Evolutionary conservation across 179 eudicot genomes (phyloP).

Genomic region (Corrigiola litoralis): DNA sequence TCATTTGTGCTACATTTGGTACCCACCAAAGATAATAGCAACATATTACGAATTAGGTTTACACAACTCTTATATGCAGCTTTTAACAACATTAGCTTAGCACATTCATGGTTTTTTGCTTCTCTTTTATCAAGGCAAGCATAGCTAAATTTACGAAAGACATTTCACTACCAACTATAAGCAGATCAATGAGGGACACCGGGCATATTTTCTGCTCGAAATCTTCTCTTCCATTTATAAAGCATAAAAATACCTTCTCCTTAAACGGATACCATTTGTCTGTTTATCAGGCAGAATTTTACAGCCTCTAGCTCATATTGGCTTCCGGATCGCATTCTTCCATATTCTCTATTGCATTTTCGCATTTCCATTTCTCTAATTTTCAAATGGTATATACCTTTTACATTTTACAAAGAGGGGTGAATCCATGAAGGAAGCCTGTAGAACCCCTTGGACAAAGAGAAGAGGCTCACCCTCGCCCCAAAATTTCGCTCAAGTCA

Average conservation of each 20-base stretch:
- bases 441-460: neutral
- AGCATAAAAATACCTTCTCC: conserved; percentile 22
- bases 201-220: conserved; percentile 15
- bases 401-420: conserved; percentile 30
- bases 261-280: conserved; percentile 8
- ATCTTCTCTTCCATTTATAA: neutral
- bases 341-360: neutral
- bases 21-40: too few relatives aligned
- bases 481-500: conserved; percentile 1
- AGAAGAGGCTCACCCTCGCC: conserved; percentile 13
- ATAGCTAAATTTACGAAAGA: neutral
- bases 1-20: too few relatives aligned
- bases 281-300: conserved; percentile 8
- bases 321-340: conserved; percentile 23
- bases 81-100: too few relatives aligned
- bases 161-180: conserved; percentile 12
- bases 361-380: conserved; percentile 5
- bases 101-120: neutral
- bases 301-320: conserved; percentile 20
- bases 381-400: conserved; percentile 23
- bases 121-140: neutral
- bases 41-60: too few relatives aligned
- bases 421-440: conserved; percentile 5
- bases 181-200: conserved; percentile 10
- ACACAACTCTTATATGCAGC: too few relatives aligned